Conservation (phyloP, 352 stramenopile species). For the Phytophthora europaea region DNA sequence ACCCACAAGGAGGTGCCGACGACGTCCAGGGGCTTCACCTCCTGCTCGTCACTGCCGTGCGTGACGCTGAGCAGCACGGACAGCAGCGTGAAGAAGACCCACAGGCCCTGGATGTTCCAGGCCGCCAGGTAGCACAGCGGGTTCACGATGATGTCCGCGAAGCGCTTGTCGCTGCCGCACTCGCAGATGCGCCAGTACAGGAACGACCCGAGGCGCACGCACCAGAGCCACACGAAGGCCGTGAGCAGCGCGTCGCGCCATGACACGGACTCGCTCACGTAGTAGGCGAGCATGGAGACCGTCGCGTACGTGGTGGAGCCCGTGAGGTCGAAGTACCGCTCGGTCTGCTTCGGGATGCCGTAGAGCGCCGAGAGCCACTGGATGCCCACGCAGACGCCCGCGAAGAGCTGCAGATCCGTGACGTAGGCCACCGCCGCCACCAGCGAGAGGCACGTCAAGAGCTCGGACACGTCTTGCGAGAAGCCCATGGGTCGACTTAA, state of each 20-base stretch:
- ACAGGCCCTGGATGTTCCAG: constrained; percentile 85
- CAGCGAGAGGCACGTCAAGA: constrained; percentile 48
- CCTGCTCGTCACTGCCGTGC: constrained; percentile 41
- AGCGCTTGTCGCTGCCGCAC: constrained; percentile 73
- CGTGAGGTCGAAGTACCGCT: constrained; percentile 84
- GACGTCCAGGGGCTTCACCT: constrained; percentile 50
- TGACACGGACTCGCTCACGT: constrained; percentile 36
- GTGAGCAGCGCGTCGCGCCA: constrained; percentile 70
- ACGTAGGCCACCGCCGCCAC: constrained; percentile 46
- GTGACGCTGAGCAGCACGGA: constrained; percentile 62
- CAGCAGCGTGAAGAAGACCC: constrained; percentile 79
- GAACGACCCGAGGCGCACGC: constrained; percentile 75
- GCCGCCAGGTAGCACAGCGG: constrained; percentile 74
- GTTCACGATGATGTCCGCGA: constrained; percentile 72
- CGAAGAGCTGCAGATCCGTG: constrained; percentile 56
- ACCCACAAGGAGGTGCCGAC: constrained; percentile 52
- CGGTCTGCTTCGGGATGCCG: constrained; percentile 69
- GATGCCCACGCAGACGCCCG: constrained; percentile 59
- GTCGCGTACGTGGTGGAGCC: constrained; percentile 72
- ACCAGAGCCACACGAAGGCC: constrained; percentile 74
- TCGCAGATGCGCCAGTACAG: constrained; percentile 73
- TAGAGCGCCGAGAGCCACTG: constrained; percentile 73
- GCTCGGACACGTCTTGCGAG: constrained; percentile 51
- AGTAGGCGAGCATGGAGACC: constrained; percentile 55
- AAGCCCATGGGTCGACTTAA: constrained; percentile 36